Percentiles rank a stretch among this genome's conserved stretches.
Evolutionary conservation across 2,329 filamentous ascomycete genomes (phyloP).

Genomic region (Aureobasidium mangrovei): DNA sequence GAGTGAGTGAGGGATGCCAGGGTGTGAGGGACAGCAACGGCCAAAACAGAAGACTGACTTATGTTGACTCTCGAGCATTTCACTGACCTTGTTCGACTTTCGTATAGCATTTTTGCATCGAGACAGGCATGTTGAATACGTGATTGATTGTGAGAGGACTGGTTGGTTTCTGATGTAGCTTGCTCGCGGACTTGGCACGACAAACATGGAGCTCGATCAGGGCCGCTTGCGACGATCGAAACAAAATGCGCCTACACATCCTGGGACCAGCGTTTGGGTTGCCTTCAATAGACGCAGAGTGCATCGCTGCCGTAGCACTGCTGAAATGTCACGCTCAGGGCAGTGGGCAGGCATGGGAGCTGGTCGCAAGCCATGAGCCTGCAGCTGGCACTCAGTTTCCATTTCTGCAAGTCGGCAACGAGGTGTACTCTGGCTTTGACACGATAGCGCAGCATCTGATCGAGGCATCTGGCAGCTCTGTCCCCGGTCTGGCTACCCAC

Average conservation of each 20-base stretch:
- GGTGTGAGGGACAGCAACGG: too few species aligned
- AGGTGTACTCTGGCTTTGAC: conserved; percentile 52
- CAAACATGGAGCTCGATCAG: too few species aligned
- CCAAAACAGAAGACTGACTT: too few species aligned
- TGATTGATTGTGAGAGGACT: too few species aligned
- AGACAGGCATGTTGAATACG: too few species aligned
- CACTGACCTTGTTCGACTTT: too few species aligned
- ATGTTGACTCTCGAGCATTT: too few species aligned
- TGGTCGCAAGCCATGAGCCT: conserved; percentile 51
- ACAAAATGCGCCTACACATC: conserved; percentile 56
- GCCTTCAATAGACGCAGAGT: conserved; percentile 85
- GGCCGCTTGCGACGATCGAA: too few species aligned
- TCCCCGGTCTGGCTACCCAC: conserved; percentile 25
- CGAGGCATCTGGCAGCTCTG: conserved; percentile 22
- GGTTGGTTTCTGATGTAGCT: too few species aligned
- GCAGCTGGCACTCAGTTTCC: conserved; percentile 20
- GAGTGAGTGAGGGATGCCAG: too few species aligned
- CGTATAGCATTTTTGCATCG: too few species aligned
- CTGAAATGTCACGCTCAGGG: conserved; percentile 39
- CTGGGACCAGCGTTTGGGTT: conserved; percentile 86
- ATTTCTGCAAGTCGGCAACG: conserved; percentile 43
- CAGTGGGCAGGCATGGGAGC: conserved; percentile 45
- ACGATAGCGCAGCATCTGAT: conserved; percentile 52
- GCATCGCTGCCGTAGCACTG: conserved; percentile 73
- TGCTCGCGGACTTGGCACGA: too few species aligned